Conservation (phyloP, 257 asterid genomes). For the Capsicum baccatum region DNA sequence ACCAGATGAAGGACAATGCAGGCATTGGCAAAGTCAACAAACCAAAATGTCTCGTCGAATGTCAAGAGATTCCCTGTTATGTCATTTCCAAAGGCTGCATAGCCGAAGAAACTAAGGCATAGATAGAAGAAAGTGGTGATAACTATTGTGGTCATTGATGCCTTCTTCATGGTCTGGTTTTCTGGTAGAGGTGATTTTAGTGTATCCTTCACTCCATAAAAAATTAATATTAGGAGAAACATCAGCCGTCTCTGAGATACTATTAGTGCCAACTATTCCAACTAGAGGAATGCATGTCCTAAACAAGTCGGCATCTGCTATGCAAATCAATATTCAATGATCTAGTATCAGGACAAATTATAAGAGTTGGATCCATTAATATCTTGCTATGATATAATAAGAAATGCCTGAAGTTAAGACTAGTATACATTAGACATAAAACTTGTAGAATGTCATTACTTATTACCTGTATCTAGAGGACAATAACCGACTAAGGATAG, state of each 20-base stretch:
- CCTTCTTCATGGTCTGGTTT: no score
- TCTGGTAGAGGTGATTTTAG: slow-evolving; percentile 52
- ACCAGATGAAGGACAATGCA: slow-evolving; percentile 62
- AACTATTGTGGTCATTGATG: no score
- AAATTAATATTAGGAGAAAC: slow-evolving; percentile 13
- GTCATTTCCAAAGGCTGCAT: slow-evolving; percentile 70
- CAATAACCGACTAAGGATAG: slow-evolving; percentile 62
- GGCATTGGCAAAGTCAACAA: slow-evolving; percentile 65
- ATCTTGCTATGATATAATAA: no score
- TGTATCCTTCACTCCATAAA: slow-evolving; percentile 53
- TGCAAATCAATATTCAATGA: no score
- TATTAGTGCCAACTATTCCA: background rate
- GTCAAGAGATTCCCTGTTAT: slow-evolving; percentile 76
- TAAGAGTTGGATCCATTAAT: no score
- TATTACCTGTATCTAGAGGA: slow-evolving; percentile 73
- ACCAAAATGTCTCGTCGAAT: slow-evolving; percentile 77
- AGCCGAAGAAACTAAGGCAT: slow-evolving; percentile 66
- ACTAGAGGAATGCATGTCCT: background rate
- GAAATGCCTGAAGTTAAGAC: no score
- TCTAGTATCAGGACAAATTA: no score
- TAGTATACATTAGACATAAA: no score
- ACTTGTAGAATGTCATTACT: background rate
- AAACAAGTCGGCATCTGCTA: no score
- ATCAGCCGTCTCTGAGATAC: background rate
- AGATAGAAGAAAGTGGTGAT: slow-evolving; percentile 59